Evolutionary conservation across 2,329 filamentous ascomycete species (phyloP).

Genomic region (Cladosporium sphaerospermum): DNA sequence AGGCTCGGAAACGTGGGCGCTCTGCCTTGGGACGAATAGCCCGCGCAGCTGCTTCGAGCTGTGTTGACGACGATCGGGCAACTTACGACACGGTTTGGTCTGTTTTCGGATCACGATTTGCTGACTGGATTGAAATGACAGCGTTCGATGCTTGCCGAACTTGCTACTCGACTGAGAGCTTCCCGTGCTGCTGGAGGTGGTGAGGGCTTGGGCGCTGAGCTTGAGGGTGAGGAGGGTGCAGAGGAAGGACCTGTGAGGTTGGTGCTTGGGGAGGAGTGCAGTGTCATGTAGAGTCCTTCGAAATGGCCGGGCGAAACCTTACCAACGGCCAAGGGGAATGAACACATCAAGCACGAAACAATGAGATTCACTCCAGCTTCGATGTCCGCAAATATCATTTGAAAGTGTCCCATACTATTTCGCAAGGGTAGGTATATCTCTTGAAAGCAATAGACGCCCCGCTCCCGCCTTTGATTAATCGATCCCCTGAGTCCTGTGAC

Average conservation of each 20-base stretch:
- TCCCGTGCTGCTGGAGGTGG: conserved; percentile 13
- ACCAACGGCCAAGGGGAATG: too few relatives aligned
- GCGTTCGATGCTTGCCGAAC: conserved; percentile 23
- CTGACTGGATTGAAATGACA: conserved; percentile 13
- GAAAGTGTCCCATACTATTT: too few relatives aligned
- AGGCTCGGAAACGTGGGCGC: conserved; percentile 19
- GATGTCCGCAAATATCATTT: too few relatives aligned
- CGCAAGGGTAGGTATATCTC: too few relatives aligned
- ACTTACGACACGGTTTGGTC: neutral
- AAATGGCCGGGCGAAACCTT: too few relatives aligned
- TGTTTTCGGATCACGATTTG: neutral
- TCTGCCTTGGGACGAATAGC: conserved; percentile 17
- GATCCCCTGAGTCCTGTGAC: too few relatives aligned
- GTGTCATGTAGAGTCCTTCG: conserved; percentile 16
- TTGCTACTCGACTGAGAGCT: conserved; percentile 19
- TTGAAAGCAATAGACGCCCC: too few relatives aligned
- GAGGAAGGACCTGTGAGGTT: conserved; percentile 13
- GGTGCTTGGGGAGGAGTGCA: conserved; percentile 22
- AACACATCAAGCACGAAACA: too few relatives aligned
- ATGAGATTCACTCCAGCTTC: too few relatives aligned
- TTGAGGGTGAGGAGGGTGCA: conserved; percentile 7
- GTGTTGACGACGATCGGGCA: neutral
- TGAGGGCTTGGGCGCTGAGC: conserved; percentile 3
- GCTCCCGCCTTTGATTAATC: too few relatives aligned
- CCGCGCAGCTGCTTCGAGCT: neutral